Evolutionary conservation across 345 rosid genomes (phyloP), one percentile per base, ranked within the genome.

Genomic region (Melastoma malabathricum): DNA sequence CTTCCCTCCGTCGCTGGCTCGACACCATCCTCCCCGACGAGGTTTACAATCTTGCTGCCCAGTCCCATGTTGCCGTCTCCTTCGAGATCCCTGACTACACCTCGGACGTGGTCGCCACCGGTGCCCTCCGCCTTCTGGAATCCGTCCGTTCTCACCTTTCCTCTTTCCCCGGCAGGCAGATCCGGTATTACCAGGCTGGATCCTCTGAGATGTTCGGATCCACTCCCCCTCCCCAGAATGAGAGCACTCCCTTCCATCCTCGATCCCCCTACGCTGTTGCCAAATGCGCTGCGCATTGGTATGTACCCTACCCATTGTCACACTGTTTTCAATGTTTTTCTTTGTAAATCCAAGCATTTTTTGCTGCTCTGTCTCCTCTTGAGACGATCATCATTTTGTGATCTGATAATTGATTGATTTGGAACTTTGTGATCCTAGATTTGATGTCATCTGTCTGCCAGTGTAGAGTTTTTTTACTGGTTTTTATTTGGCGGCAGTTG

Each of bases 161-260:
- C 10, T 92, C 82, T 66, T 84, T 82, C 10, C 92, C 92, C 1
- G 57, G 96, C 43, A 60, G 22, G 53, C 68, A 73, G 15, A 70
- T 90, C 64, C 69, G 78, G 61, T 90, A 90, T 48, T 86, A 90
- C 49, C 96, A 90, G 61, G 98, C 98, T 5, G 94, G 98, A 51
- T 90, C 98, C 0, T 86, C 96, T 0, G 96, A 90, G 55, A 90
- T 90, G 98, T 90, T 90, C 51, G 98, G 98, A 47, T 71, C 98
- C 34, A 86, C 96, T 0, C 86, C 89, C 0, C 98, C 96, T 4
- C 96, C 96, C 1, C 94, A 90, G 41, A 69, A 79, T 0, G 98
- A 90, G 51, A 39, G 74, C n/a, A 44, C 94, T 2, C 89, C 96
- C 3, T 90, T 90, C 63, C 98, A 90, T 46, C 98, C 98, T 6